A percentile compares a stretch with the other conserved stretches of the same genome.
These are phyloP conservation scores for Rhodamnia rubescens DNA, from an alignment of 345 rosid genomes.

Conservation along the genomic window DNA sequence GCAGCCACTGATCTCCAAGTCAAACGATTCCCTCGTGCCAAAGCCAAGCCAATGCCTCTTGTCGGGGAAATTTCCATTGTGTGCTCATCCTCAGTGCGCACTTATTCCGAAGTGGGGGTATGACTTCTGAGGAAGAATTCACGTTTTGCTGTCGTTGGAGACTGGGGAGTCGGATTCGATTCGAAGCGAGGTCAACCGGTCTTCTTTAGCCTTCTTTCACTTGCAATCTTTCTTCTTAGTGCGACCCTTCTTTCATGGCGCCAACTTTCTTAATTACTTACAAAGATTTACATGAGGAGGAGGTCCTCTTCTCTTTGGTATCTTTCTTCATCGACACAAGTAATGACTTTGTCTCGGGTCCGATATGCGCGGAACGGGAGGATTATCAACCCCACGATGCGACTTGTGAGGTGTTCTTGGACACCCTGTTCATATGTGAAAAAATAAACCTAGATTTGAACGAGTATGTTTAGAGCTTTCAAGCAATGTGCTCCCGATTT, in stretches of 20 bases:
- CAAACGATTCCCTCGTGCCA: background rate
- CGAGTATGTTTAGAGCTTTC: background rate
- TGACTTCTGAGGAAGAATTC: background rate
- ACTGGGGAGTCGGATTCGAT: background rate
- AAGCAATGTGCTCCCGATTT: background rate
- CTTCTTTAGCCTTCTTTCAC: background rate
- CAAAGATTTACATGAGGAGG: background rate
- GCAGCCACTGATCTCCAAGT: background rate
- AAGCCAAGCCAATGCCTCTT: background rate
- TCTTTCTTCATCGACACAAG: background rate
- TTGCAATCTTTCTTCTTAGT: background rate
- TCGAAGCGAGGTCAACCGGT: background rate
- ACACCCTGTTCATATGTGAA: background rate
- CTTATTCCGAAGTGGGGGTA: background rate
- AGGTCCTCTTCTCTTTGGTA: background rate
- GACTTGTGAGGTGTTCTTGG: background rate
- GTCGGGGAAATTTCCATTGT: background rate
- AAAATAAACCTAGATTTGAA: background rate
- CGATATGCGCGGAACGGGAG: background rate
- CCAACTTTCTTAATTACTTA: background rate
- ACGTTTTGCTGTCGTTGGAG: background rate
- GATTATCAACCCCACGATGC: background rate
- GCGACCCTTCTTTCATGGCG: background rate
- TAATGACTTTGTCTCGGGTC: background rate
- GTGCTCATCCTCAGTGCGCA: background rate